Evolutionary conservation across 108 stramenopile species (phyloP).

Genomic region (Pseudonitzschia delicatissima): DNA sequence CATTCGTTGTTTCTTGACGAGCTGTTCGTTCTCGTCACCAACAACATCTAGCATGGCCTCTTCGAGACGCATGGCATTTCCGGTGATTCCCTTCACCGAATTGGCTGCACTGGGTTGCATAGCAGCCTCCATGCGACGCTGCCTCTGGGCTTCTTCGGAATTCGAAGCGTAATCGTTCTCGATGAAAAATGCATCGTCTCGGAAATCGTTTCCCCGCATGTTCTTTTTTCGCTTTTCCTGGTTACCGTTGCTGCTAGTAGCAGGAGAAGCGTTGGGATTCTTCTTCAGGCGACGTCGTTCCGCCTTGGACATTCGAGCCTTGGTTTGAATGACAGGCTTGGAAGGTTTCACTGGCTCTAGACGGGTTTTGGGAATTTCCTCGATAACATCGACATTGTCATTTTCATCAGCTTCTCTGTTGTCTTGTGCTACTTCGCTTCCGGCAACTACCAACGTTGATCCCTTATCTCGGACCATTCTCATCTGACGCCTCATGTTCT

Average conservation of each 20-base stretch:
- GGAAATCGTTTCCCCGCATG: constrained; percentile 64
- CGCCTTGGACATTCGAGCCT: constrained; percentile 88
- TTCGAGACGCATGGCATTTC: constrained; percentile 70
- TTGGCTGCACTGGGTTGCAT: constrained; percentile 80
- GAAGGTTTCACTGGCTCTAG: background rate
- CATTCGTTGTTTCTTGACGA: constrained; percentile 88
- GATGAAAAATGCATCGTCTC: constrained; percentile 82
- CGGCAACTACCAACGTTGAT: constrained; percentile 69
- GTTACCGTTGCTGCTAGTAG: background rate
- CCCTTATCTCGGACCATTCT: constrained; percentile 82
- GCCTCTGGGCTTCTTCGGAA: constrained; percentile 60
- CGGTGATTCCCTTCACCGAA: constrained; percentile 44
- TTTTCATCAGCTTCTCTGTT: constrained; percentile 40
- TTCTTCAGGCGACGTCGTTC: constrained; percentile 89
- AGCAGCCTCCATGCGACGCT: constrained; percentile 78
- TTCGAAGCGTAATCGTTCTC: constrained; percentile 79
- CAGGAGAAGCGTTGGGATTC: constrained; percentile 25
- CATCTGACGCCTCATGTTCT: constrained; percentile 89
- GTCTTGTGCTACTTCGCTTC: constrained; percentile 48
- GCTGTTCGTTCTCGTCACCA: constrained; percentile 91
- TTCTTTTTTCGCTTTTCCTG: constrained; percentile 46
- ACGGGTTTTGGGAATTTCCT: constrained; percentile 1
- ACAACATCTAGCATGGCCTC: constrained; percentile 94
- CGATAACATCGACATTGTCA: constrained; percentile 9
- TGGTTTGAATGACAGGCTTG: constrained; percentile 6